Evolutionary conservation across 2,329 filamentous ascomycete genomes (phyloP).

Genomic region (Metarhizium sp.): DNA sequence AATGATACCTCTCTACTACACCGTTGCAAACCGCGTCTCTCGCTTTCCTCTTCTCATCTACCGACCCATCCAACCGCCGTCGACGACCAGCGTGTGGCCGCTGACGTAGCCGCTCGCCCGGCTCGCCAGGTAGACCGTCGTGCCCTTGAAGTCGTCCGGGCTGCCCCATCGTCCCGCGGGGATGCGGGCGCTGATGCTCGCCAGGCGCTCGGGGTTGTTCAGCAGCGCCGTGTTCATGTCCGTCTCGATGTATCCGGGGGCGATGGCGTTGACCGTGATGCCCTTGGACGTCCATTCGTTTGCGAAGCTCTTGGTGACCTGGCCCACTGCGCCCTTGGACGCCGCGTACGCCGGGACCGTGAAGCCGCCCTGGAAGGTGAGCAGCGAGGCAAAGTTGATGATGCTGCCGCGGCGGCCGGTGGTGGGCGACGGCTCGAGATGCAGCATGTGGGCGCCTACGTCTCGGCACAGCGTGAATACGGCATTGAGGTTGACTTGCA

Average conservation of each 20-base stretch:
- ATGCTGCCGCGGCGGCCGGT: slow-evolving; percentile 57
- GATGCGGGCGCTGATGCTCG: slow-evolving; percentile 69
- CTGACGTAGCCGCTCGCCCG: slow-evolving; percentile 71
- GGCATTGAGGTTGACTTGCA: slow-evolving; percentile 78
- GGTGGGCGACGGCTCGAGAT: slow-evolving; percentile 34
- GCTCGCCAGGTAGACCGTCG: slow-evolving; percentile 67
- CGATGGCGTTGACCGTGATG: slow-evolving; percentile 79
- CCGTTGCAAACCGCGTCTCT: too few species aligned
- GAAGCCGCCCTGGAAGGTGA: slow-evolving; percentile 79
- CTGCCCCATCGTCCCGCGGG: slow-evolving; percentile 76
- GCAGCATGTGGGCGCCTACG: slow-evolving; percentile 69
- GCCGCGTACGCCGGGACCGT: slow-evolving; percentile 85
- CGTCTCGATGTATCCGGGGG: slow-evolving; percentile 85
- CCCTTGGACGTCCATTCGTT: slow-evolving; percentile 82
- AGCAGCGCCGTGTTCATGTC: slow-evolving; percentile 88
- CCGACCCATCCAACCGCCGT: slow-evolving; percentile 90
- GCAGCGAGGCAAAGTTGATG: slow-evolving; percentile 76
- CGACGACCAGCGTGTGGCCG: slow-evolving; percentile 73
- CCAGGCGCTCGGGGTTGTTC: slow-evolving; percentile 57
- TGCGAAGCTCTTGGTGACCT: slow-evolving; percentile 74
- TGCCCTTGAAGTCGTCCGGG: slow-evolving; percentile 83
- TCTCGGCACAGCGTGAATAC: slow-evolving; percentile 75
- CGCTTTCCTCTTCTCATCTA: slow-evolving; percentile 26
- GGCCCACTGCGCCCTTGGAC: slow-evolving; percentile 74
- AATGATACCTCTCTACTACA: too few species aligned